Percentiles rank a stretch among this genome's conserved stretches.
These are phyloP conservation scores for Coccomyxa sp. DNA, from an alignment of 139 green algal genomes.

Conservation along the genomic window DNA sequence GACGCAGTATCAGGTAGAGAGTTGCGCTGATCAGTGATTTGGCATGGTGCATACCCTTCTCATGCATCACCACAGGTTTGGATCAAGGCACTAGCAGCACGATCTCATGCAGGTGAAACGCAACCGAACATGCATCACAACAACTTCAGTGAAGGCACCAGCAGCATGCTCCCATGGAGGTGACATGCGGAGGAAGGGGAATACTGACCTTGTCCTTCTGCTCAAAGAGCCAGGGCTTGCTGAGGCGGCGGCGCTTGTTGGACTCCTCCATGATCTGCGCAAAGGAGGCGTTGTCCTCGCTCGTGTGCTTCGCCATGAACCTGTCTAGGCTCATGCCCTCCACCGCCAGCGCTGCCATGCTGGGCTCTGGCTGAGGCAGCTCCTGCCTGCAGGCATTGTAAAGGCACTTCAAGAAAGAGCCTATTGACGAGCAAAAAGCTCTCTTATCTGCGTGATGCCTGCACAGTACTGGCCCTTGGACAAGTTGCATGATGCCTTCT, in stretches of 20 bases:
- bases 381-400: not conserved
- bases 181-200: not conserved
- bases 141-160: no score
- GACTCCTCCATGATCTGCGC: constrained; percentile 46
- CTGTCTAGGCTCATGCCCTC: constrained; percentile 51
- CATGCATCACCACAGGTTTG: no score
- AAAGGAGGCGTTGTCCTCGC: constrained; percentile 87
- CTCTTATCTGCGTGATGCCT: not conserved
- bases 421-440: not conserved
- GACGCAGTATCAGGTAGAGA: no score
- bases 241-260: constrained; percentile 25
- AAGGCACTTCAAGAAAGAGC: not conserved
- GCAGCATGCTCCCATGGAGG: no score
- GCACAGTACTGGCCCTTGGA: no score
- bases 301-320: constrained; percentile 67
- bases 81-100: no score
- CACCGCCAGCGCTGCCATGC: not conserved
- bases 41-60: no score
- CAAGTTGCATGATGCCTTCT: no score
- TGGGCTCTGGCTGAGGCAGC: not conserved
- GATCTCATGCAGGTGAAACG: no score
- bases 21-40: no score
- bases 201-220: constrained; percentile 13
- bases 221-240: constrained; percentile 23
- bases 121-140: no score